A percentile compares a stretch with the other conserved stretches of the same genome.
phyloP scores from a whole-genome alignment of 1,284 basidiomycete species.

The Rhodotorula sp. region DNA sequence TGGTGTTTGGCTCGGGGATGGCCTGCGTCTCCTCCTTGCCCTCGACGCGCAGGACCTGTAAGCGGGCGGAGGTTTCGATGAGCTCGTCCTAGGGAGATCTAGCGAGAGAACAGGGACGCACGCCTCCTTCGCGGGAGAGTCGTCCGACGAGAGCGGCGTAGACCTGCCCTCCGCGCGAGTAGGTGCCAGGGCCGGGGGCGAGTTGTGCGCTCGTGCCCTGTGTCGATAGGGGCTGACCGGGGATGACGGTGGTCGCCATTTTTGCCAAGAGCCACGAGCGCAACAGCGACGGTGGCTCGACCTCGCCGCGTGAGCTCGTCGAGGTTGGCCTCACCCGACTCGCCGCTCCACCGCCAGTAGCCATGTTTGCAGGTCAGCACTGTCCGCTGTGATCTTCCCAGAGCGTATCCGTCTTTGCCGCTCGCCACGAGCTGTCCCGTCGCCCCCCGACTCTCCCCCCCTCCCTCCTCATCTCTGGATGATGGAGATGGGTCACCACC shows the following conservation, averaged over 20 bases:
- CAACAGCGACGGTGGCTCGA: too few relatives aligned
- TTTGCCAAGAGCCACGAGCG: not conserved
- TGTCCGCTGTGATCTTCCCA: too few relatives aligned
- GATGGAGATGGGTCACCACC: too few relatives aligned
- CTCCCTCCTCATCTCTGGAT: too few relatives aligned
- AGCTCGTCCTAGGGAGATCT: fast-evolving
- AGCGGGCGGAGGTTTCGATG: fast-evolving
- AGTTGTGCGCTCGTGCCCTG: constrained; percentile 58
- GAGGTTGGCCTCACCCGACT: not conserved
- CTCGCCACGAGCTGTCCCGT: too few relatives aligned
- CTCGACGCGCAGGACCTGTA: constrained; percentile 46
- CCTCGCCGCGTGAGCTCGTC: not conserved
- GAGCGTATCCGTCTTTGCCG: too few relatives aligned
- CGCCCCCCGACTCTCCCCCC: too few relatives aligned
- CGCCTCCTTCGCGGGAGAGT: constrained; percentile 66
- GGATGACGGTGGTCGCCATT: constrained; percentile 59
- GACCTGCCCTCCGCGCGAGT: constrained; percentile 64
- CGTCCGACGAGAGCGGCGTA: constrained; percentile 73
- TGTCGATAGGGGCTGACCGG: constrained; percentile 75
- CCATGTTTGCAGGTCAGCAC: too few relatives aligned
- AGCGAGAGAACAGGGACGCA: constrained; percentile 52
- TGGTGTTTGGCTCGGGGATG: constrained; percentile 53
- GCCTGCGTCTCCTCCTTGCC: constrained; percentile 51
- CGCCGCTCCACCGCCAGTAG: not conserved
- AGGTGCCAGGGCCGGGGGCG: constrained; percentile 69